Evolutionary conservation across 345 rosid species (phyloP), one percentile per base, ranked within the genome.

Genomic region (Arabidopsis suecica): DNA sequence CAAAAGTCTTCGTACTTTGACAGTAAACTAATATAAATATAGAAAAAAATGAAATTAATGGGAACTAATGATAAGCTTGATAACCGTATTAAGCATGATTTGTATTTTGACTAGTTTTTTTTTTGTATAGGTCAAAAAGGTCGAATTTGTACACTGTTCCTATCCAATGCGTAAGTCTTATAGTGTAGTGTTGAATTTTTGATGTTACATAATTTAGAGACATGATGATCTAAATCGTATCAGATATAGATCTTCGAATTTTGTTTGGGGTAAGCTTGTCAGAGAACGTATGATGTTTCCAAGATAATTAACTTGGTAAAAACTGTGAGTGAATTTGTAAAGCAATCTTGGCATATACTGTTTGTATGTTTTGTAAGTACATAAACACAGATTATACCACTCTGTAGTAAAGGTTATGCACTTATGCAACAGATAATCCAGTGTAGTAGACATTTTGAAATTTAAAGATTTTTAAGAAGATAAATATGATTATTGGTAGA

Each of bases 201-300:
- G 0, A 7, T 69, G 71, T 40, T 12, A 63, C 33, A 13, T 20
- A 63, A 69, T 45, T 16, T 58, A 38, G 60, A 63, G 75, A 77
- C 71, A 70, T 63, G 51, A 55, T 16, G 66, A 76, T 76, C 75
- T 45, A 18, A 56, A 51, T 54, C 71, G 65, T 69, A 76, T 76
- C 71, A 70, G 50, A 56, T 62, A 51, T 25, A 50, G 62, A 58
- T 50, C 53, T 32, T 59, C 28, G 22, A 53, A 32, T 40, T 60
- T 69, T 44, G 20, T 32, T 68, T 69, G 12, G 74, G 5, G 56
- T 44, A 44, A 57, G 44, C 30, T 75, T 45, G 64, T 69, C 78
- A 65, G 71, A 65, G 14, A 69, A 36, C 23, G 1, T 16, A 69
- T 76, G 62, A 50, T 68, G 60, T 47, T 74, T 66, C 67, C 78